These are phyloP conservation scores for Sequoiadendron giganteum DNA, from an alignment of 75 land plant species.

Conservation along the genomic window DNA sequence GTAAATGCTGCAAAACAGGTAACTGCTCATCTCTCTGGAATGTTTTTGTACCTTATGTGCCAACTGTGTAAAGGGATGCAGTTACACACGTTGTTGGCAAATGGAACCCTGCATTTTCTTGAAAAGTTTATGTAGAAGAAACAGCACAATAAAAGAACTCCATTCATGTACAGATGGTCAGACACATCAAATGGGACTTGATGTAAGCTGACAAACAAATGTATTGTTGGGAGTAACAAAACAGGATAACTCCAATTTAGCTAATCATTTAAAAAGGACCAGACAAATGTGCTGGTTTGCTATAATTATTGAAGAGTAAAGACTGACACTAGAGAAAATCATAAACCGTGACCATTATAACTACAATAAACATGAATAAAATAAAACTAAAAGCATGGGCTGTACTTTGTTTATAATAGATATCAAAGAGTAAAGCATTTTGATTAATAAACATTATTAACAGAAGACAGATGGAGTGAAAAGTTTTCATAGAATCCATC, in stretches of 20 bases:
- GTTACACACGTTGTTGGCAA: not conserved
- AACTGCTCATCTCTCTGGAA: not conserved
- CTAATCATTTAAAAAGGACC: not conserved
- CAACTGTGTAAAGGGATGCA: not conserved
- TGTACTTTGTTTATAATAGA: not conserved
- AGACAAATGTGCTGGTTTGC: not conserved
- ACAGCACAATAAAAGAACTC: not conserved
- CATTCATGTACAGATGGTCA: not conserved
- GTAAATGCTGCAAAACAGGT: slow-evolving; percentile 99
- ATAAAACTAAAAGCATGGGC: not conserved
- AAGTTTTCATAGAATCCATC: not conserved
- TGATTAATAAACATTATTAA: too few species aligned
- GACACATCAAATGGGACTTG: too few species aligned
- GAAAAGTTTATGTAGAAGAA: not conserved
- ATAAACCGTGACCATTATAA: not conserved
- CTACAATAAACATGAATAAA: not conserved
- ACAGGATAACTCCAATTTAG: not conserved
- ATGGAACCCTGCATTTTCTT: not conserved
- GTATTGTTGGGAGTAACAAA: not conserved
- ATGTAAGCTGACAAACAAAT: too few species aligned
- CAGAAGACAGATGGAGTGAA: not conserved
- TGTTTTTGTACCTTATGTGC: not conserved
- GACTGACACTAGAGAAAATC: not conserved
- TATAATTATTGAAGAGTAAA: not conserved
- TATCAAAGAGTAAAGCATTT: not conserved